phyloP scores from a whole-genome alignment of 2,329 filamentous ascomycete species.

The Calonectria multiphialidica region DNA sequence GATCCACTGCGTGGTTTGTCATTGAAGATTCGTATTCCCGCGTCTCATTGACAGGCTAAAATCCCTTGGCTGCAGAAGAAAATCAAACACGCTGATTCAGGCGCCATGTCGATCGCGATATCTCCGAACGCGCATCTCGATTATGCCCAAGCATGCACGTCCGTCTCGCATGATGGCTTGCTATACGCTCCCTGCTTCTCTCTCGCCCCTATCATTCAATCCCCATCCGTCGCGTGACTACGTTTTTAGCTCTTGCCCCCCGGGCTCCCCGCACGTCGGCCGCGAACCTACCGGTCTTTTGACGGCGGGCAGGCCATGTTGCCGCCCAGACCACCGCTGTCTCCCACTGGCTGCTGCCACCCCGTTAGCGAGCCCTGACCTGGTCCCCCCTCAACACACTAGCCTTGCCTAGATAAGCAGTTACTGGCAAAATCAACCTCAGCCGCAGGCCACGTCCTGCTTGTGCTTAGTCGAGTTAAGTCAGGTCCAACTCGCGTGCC shows the following conservation, averaged over 20 bases:
- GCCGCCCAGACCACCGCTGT: background rate
- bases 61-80: background rate
- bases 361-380: background rate
- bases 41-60: background rate
- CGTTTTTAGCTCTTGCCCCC: background rate
- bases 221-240: background rate
- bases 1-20: background rate
- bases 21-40: background rate
- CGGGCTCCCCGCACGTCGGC: constrained; percentile 1
- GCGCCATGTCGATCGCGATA: background rate
- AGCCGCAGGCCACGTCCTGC: background rate
- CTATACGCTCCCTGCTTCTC: background rate
- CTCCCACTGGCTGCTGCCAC: background rate
- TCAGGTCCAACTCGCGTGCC: constrained; percentile 6
- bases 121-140: background rate
- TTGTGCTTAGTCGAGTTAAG: background rate
- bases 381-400: background rate
- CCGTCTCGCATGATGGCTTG: background rate
- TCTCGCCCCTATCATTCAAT: constrained; percentile 1
- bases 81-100: constrained; percentile 1
- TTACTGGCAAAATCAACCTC: constrained; percentile 1
- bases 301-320: background rate
- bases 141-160: background rate
- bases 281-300: background rate
- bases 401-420: background rate